Conservation (phyloP, 1,284 basidiomycete species). For the Takashimella koratensis region DNA sequence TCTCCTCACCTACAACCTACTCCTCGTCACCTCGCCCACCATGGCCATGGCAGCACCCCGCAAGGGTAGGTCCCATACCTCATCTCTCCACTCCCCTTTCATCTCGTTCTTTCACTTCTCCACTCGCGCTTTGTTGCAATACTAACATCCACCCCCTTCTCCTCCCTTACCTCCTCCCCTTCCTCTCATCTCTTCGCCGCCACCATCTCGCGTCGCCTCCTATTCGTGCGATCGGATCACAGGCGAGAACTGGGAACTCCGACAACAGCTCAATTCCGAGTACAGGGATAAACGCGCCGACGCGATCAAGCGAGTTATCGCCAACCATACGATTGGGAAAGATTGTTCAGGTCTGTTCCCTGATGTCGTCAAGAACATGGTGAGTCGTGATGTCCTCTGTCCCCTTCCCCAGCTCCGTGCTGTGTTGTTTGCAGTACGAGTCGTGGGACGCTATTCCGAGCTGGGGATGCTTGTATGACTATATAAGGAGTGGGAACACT, state of each 20-base stretch:
- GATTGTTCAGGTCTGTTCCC: constrained; percentile 95
- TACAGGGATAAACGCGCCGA: constrained; percentile 94
- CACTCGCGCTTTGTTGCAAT: not conserved
- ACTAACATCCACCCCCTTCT: not conserved
- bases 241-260: constrained; percentile 91
- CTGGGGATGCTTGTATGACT: no score
- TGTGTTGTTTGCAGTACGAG: no score
- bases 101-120: not conserved
- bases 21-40: no score
- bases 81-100: not conserved
- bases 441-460: no score
- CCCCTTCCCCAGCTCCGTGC: no score
- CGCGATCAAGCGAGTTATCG: constrained; percentile 95
- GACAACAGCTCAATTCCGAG: constrained; percentile 91
- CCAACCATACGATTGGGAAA: constrained; percentile 94
- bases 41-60: constrained; percentile 32
- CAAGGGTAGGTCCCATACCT: constrained; percentile 18
- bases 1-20: no score
- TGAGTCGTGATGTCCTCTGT: no score
- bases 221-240: not conserved
- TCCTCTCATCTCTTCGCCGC: not conserved
- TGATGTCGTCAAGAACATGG: constrained; percentile 98
- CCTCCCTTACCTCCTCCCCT: not conserved
- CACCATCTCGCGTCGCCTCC: not conserved
- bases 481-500: not conserved